Evolutionary conservation across 2,329 filamentous ascomycete species (phyloP).

Genomic region (Phaeosphaeriaceae sp.): DNA sequence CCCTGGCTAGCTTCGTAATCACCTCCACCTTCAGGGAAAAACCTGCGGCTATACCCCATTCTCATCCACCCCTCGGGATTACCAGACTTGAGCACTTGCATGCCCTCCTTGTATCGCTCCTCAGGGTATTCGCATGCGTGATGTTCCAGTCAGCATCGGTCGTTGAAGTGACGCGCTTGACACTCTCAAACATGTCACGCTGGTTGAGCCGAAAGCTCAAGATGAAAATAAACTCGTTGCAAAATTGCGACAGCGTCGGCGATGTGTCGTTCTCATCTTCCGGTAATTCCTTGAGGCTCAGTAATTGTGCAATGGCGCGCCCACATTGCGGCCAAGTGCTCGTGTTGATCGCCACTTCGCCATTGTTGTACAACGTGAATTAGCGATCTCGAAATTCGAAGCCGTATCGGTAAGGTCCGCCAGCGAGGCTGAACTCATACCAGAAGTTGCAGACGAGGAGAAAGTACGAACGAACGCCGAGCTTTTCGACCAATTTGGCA

Average conservation of each 20-base stretch:
- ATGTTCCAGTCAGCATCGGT: not conserved
- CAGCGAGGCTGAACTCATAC: not conserved
- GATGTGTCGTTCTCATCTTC: not conserved
- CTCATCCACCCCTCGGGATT: not conserved
- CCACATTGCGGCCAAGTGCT: not conserved
- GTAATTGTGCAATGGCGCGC: not conserved
- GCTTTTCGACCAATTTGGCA: not conserved
- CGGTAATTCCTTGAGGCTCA: not conserved
- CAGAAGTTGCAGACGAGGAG: not conserved
- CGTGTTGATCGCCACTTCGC: not conserved
- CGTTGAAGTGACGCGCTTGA: not conserved
- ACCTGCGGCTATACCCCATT: not conserved
- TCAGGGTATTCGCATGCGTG: not conserved
- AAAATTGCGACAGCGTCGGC: not conserved
- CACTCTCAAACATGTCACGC: not conserved
- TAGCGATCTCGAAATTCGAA: not conserved
- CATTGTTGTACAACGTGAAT: not conserved
- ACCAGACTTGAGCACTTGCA: not conserved
- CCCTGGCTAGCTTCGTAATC: not conserved
- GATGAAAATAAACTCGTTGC: not conserved
- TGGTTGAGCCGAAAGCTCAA: not conserved
- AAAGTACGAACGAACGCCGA: not conserved
- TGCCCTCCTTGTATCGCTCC: not conserved
- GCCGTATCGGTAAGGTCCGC: not conserved
- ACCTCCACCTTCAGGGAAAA: not conserved